Evolutionary conservation across 768 basidiomycete species (phyloP), one percentile per base, ranked within the genome.

Genomic region (Boletus vinaceobasis): DNA sequence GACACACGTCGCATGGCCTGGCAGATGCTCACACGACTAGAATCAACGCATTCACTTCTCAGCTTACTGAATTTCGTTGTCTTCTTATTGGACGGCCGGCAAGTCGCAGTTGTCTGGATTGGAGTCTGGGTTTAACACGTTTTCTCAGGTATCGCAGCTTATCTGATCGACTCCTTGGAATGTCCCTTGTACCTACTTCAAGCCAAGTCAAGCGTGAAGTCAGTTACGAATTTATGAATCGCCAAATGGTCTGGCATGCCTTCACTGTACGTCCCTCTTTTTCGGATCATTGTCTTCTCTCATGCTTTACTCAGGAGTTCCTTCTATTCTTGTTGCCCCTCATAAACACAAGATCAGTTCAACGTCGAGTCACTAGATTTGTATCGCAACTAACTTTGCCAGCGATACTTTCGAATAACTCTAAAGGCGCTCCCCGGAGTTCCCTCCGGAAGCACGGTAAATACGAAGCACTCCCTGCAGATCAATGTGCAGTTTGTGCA

Each of bases 241-340:
- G 97, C 61, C 96, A 98, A 71, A 90, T 99, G 82, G 97, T 99
- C 51, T 99, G 97, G 97, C 92, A 95, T 67, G 91, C 93, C 0
- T 96, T 98, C 70, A 98, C 97, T 7, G 96, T 96, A 65, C 51
- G 90, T 48, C 33, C 26, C 21, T 26, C 23, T 35, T 21, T 40
- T 47, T 39, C 33, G 44, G 15, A 21, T 31, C 33, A 32, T 32
- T 4, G 32, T 23, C 14, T 46, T 19, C 35, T 40, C 55, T 57
- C 43, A 59, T n/a, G 47, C 23, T 9, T 50, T 57, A n/a, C 38
- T 29, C 59, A 98, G 96, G 95, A 98, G 81, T 98, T 98, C 72
- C 77, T 98, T 14, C 77, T 98, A 35, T 98, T 98, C 75, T 72
- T 93, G 19, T 78, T 98, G 9, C 97, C 97, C 5, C 79, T 98